Base-by-base conservation (phyloP, 371 early-diverging fungal genomes). In the Syncephalis fuscata region DNA sequence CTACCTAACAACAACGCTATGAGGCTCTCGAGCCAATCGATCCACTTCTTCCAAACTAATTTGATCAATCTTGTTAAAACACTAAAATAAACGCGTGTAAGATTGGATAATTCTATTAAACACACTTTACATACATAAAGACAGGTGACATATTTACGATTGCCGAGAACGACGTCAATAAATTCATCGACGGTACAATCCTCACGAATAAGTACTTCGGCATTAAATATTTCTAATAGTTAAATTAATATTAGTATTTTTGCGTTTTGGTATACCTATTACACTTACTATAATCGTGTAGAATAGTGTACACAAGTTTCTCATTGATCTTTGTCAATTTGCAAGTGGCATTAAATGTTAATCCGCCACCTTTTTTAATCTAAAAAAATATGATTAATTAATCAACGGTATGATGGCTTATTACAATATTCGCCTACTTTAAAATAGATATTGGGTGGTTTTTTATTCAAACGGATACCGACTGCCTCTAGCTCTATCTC, bases 401-500 rank as follows among this genome's bases (percentile, higher is more conserved):
- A 7, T 32, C 32, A 32, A 32, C 32, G 32, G 11, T 32, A 11
- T 32, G 11, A 32, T 11, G 11, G 11, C 32, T 4, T 32, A 8
- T n/a, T n/a, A n/a, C n/a, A n/a, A n/a, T 17, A 45, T 36, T 38
- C 15, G 23, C 46, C 8, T 68, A 85, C 76, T 66, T 96, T 92
- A 77, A 93, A 86, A 57, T 90, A 82, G 52, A 92, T 93, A 54
- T 98, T 94, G 11, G 99, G 99, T 56, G 72, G 73, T 36, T 67
- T 53, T 45, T 74, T 81, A 64, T 99, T 99, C 49, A 99, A 69
- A 43, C 99, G 73, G 50, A 99, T 93, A 15, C 99, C 99, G 25
- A 97, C 95, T 0, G 92, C 86, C 59, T 99, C 98, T 58, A 99
- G 74, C 74, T 99, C 99, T 46, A 73, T 77, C 62, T 99, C 99